Conservation (phyloP, 176 grass and related monocot genomes). For the Cocos nucifera region DNA sequence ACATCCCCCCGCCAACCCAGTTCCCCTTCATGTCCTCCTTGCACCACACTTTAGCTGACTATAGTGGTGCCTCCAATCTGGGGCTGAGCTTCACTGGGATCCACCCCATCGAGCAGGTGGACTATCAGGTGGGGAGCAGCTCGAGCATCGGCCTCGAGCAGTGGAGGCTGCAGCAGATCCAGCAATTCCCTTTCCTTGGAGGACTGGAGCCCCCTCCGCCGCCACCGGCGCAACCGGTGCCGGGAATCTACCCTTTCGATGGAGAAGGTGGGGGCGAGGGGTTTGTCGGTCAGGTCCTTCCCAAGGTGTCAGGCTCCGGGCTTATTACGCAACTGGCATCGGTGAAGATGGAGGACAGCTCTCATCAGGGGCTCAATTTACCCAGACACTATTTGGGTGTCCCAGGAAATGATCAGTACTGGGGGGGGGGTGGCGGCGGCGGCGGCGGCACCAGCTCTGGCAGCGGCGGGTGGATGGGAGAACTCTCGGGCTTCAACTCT, state of each 20-base stretch:
- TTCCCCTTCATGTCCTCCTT: constrained; percentile 32
- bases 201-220: constrained; percentile 20
- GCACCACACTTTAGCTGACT: constrained; percentile 24
- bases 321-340: constrained; percentile 82
- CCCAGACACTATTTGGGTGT: constrained; percentile 20
- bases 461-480: constrained; percentile 36
- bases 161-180: constrained; percentile 41
- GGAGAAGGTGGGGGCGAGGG: constrained; percentile 23
- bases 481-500: constrained; percentile 79
- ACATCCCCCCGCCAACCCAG: constrained; percentile 30
- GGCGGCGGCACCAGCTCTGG: background rate
- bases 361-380: constrained; percentile 11
- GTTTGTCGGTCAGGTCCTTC: constrained; percentile 30
- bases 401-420: constrained; percentile 64
- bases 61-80: constrained; percentile 17
- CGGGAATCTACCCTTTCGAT: constrained; percentile 40
- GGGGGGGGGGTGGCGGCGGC: constrained; percentile 16
- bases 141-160: constrained; percentile 24
- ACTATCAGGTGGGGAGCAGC: constrained; percentile 42
- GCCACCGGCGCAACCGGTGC: constrained; percentile 28
- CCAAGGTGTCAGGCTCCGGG: constrained; percentile 48
- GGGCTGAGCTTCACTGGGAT: constrained; percentile 46
- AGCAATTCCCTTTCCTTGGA: constrained; percentile 22
- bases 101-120: constrained; percentile 28
- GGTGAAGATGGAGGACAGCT: constrained; percentile 81